Evolutionary conservation across 1,139 yeast species (phyloP).

Genomic region (Yamadazyma friedrichii): DNA sequence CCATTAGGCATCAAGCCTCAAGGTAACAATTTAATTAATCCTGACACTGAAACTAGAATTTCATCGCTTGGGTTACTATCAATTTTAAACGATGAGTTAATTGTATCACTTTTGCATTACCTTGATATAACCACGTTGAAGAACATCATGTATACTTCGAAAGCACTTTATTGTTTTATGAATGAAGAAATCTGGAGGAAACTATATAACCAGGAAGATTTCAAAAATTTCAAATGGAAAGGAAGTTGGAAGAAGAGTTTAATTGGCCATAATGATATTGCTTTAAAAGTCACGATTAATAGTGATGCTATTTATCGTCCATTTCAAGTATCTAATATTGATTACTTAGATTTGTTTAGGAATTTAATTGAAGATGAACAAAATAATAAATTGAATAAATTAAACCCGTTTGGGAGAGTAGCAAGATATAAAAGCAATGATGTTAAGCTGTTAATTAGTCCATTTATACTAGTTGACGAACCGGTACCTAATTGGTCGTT

Average conservation of each 20-base stretch:
- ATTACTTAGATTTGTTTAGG: constrained; percentile 50
- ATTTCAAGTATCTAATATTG: constrained; percentile 71
- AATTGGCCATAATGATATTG: constrained; percentile 32
- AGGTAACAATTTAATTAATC: constrained; percentile 52
- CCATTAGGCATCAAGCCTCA: constrained; percentile 75
- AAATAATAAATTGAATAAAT: constrained; percentile 17
- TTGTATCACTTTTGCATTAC: constrained; percentile 46
- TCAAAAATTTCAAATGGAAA: constrained; percentile 45
- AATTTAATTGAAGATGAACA: constrained; percentile 49
- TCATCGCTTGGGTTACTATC: constrained; percentile 54
- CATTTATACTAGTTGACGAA: constrained; percentile 61
- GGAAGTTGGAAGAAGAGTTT: constrained; percentile 80
- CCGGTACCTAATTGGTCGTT: constrained; percentile 72
- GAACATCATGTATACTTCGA: constrained; percentile 56
- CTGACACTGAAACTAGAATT: constrained; percentile 19
- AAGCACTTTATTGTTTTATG: constrained; percentile 67
- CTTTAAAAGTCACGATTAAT: constrained; percentile 42
- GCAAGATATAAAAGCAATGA: constrained; percentile 47
- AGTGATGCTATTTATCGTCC: constrained; percentile 73
- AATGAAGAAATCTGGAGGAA: constrained; percentile 81
- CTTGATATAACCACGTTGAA: constrained; percentile 47
- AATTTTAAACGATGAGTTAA: constrained; percentile 56
- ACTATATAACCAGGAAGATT: constrained; percentile 37
- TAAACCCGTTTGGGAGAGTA: constrained; percentile 33
- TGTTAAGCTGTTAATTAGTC: constrained; percentile 47